A percentile compares a stretch with the other conserved stretches of the same genome.
phyloP scores from a whole-genome alignment of 495 filamentous ascomycete species.

The Saxispiralis lemnorum region DNA sequence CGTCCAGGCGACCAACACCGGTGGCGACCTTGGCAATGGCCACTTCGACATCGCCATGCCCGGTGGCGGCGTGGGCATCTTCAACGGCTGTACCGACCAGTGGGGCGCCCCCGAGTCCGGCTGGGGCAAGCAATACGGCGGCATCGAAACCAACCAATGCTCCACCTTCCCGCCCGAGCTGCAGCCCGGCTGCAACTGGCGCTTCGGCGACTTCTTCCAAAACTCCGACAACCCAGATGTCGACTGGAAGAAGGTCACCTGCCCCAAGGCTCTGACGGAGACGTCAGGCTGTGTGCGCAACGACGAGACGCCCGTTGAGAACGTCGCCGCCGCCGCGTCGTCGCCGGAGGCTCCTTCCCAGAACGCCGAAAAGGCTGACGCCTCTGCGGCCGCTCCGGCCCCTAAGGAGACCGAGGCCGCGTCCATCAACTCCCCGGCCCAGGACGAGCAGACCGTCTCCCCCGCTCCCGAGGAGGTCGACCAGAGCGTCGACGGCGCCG shows the following conservation, averaged over 20 bases:
- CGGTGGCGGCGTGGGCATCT: constrained; percentile 43
- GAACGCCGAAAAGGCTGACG: neutral
- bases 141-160: constrained; percentile 36
- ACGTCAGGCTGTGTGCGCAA: constrained; percentile 33
- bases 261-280: constrained; percentile 39
- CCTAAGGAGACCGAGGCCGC: neutral
- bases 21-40: constrained; percentile 38
- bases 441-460: no score
- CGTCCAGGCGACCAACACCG: constrained; percentile 52
- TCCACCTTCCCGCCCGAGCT: constrained; percentile 36
- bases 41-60: constrained; percentile 52
- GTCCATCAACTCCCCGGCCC: neutral
- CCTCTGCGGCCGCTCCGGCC: neutral
- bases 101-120: constrained; percentile 37
- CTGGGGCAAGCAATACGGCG: constrained; percentile 49
- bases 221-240: constrained; percentile 44
- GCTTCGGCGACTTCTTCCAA: constrained; percentile 46
- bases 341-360: neutral
- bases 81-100: constrained; percentile 45
- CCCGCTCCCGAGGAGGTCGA: no score
- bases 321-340: neutral
- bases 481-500: neutral
- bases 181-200: constrained; percentile 48
- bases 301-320: constrained; percentile 11
- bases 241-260: constrained; percentile 38